These are phyloP conservation scores for Phytophthora syringae DNA, from an alignment of 352 stramenopile species.

Conservation along the genomic window DNA sequence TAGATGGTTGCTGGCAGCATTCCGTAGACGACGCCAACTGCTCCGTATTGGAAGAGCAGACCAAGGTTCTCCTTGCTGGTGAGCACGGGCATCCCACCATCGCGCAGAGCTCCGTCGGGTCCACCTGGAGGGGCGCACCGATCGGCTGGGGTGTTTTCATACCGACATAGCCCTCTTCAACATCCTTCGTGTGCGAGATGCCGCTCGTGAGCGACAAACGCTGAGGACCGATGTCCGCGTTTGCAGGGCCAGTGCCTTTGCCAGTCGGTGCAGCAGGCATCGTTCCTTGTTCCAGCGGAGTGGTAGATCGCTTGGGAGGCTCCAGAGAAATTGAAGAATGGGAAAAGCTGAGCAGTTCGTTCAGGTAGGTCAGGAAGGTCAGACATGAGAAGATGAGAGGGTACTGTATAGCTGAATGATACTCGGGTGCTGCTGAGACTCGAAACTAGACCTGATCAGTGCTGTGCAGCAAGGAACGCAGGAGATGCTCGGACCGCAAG, in stretches of 20 bases:
- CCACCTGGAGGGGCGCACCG: constrained; percentile 1
- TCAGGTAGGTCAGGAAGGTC: neutral
- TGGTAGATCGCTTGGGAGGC: neutral
- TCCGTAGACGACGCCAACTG: neutral
- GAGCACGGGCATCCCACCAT: neutral
- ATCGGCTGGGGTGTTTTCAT: constrained; percentile 22
- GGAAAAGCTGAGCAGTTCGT: neutral
- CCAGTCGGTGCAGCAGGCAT: constrained; percentile 3
- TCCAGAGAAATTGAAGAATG: neutral
- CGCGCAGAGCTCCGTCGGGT: constrained; percentile 3
- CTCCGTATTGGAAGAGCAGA: neutral
- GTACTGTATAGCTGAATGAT: neutral
- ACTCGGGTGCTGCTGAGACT: too few species aligned
- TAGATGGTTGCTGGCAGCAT: neutral
- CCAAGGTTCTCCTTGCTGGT: neutral
- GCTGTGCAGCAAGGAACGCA: constrained; percentile 8
- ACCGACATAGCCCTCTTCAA: constrained; percentile 22
- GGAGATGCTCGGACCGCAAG: constrained; percentile 3
- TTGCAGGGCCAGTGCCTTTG: neutral
- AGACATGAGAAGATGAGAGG: neutral
- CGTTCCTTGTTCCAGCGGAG: neutral
- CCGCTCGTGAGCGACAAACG: constrained; percentile 36
- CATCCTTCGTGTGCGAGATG: constrained; percentile 26
- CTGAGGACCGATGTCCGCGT: constrained; percentile 20
- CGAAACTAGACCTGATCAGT: too few species aligned